Base-by-base conservation (phyloP, 2,329 filamentous ascomycete species). In the Coniochaeta sp. region DNA sequence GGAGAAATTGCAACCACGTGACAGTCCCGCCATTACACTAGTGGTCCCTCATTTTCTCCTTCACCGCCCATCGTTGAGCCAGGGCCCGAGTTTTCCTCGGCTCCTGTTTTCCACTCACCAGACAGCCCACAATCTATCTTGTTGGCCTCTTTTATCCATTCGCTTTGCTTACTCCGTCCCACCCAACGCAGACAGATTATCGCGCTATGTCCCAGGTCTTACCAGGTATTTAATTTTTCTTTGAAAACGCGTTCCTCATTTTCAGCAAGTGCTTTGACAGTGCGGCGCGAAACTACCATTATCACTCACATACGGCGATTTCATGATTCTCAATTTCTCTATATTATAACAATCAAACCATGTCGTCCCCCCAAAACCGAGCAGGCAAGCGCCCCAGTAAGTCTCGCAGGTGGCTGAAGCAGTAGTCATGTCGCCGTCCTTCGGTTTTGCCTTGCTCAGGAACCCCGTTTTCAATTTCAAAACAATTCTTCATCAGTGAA, bases 321-420 rank as follows among this genome's bases (percentile, higher is more conserved):
- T n/a, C 32, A 6, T 28, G 34, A 44, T n/a, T n/a, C 34, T 28
- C 26, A 22, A 42, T 22, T 26, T 36, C 34, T 36, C 26, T 54
- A 14, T 55, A 17, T 26, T 19, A 26, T 47, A 22, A 22, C 28
- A 40, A 40, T 16, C 57, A 32, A 57, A 58, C 26, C 19, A 71
- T 71, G 68, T 68, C 68, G 16, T 69, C 69, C 16, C 66, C 69
- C 14, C 67, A 71, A 52, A 62, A 65, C 58, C 67, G 69, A 26
- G 67, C 68, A 26, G 69, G 69, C 30, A 71, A 71, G 61, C 67
- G 69, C 60, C 67, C 66, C 34, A 62, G 69, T 70, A 69, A 70
- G 68, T 71, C 32, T 28, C 36, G 40, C 38, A 52, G 40, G 16
- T 28, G 19, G 57, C 47, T n/a, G 55, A 10, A 44, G 38, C 19